phyloP scores from a whole-genome alignment of 805 yeast genomes.

The Zygosaccharomyces gambellarensis region DNA sequence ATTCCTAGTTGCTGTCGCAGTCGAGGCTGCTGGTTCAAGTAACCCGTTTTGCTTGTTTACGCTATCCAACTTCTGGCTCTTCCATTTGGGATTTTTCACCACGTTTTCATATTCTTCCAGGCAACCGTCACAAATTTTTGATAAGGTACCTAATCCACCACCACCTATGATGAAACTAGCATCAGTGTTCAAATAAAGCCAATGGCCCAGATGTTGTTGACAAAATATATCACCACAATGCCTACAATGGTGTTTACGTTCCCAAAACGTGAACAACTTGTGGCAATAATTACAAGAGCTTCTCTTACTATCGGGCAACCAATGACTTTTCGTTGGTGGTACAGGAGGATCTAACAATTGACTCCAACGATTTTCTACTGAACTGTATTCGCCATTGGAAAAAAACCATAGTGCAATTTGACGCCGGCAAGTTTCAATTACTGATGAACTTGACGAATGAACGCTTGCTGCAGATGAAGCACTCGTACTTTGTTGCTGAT shows the following conservation, averaged over 20 bases:
- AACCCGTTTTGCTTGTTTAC: constrained; percentile 4
- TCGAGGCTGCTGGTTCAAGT: constrained; percentile 34
- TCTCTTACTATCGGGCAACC: constrained; percentile 69
- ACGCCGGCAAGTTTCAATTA: constrained; percentile 16
- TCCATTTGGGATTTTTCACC: constrained; percentile 29
- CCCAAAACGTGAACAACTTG: constrained; percentile 68
- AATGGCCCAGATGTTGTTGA: constrained; percentile 57
- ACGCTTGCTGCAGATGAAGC: constrained; percentile 23
- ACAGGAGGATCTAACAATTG: constrained; percentile 10
- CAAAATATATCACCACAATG: constrained; percentile 82
- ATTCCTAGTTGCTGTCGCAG: neutral
- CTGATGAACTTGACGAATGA: constrained; percentile 24
- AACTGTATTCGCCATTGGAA: constrained; percentile 11
- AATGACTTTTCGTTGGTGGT: constrained; percentile 55
- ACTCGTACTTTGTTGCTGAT: constrained; percentile 12
- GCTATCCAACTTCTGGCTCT: constrained; percentile 13
- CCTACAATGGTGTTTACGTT: constrained; percentile 77
- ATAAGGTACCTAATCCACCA: constrained; percentile 49
- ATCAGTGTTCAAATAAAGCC: constrained; percentile 49
- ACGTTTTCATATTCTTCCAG: constrained; percentile 54
- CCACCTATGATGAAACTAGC: constrained; percentile 67
- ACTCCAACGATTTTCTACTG: constrained; percentile 22
- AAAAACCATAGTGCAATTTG: constrained; percentile 15
- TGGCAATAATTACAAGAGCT: constrained; percentile 64
- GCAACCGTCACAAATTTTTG: constrained; percentile 68